Evolutionary conservation across 1,139 yeast species (phyloP).

Genomic region (Suhomyces bribrorum): DNA sequence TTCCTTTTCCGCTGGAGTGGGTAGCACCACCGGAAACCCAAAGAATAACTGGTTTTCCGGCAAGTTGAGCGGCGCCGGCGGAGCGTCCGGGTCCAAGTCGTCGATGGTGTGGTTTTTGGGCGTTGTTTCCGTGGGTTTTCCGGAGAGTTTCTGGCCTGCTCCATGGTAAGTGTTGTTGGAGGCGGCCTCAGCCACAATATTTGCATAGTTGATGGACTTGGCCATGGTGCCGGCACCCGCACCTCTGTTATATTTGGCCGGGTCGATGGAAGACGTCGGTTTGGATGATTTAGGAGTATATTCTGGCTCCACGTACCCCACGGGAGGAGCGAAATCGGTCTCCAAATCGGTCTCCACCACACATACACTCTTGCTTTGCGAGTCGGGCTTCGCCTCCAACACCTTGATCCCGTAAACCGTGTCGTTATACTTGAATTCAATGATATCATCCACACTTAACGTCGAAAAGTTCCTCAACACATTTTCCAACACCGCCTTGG

Average conservation of each 20-base stretch:
- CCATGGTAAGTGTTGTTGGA: slow-evolving; percentile 50
- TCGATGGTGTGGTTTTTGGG: slow-evolving; percentile 29
- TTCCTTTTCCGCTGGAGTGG: slow-evolving; percentile 49
- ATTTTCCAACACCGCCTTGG: slow-evolving; percentile 93
- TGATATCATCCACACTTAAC: slow-evolving; percentile 78
- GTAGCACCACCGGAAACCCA: slow-evolving; percentile 87
- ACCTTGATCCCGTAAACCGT: slow-evolving; percentile 79
- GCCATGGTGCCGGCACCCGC: slow-evolving; percentile 80
- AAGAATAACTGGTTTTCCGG: slow-evolving; percentile 89
- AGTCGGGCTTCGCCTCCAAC: slow-evolving; percentile 83
- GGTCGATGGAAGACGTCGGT: slow-evolving; percentile 31
- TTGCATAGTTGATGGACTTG: slow-evolving; percentile 66
- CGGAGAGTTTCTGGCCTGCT: slow-evolving; percentile 72
- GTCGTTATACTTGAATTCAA: slow-evolving; percentile 87
- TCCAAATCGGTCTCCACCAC: slow-evolving; percentile 96
- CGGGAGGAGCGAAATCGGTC: slow-evolving; percentile 98
- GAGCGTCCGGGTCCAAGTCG: slow-evolving; percentile 52
- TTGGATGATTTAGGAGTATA: slow-evolving; percentile 41
- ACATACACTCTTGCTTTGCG: slow-evolving; percentile 67
- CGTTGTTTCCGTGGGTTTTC: slow-evolving; percentile 42
- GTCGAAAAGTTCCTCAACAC: slow-evolving; percentile 89
- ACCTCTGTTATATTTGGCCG: slow-evolving; percentile 38
- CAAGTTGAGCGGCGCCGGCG: slow-evolving; percentile 69
- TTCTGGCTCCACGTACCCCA: slow-evolving; percentile 93
- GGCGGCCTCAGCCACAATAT: slow-evolving; percentile 49